Conservation (phyloP, 768 basidiomycete genomes). For the Boletus barrowsii region DNA sequence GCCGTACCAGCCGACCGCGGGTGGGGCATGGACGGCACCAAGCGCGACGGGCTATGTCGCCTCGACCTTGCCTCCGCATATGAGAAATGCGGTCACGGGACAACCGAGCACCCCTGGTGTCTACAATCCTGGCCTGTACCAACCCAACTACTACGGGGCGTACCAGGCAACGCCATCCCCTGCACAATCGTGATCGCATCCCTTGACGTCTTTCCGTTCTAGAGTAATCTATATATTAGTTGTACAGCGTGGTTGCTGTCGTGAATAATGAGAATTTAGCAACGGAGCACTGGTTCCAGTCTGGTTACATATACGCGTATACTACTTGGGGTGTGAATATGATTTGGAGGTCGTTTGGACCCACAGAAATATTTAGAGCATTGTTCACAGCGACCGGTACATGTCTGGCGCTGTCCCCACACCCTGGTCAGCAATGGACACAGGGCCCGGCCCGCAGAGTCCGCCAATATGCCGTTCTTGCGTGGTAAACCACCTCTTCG, state of each 20-base stretch:
- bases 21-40: slow-evolving; percentile 27
- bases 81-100: slow-evolving; percentile 30
- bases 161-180: slow-evolving; percentile 32
- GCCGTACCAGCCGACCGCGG: slow-evolving; percentile 28
- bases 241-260: slow-evolving; percentile 11
- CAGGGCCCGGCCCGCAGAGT: neutral
- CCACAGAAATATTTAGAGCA: neutral
- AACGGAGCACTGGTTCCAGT: neutral
- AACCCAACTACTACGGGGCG: slow-evolving; percentile 32
- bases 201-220: slow-evolving; percentile 3
- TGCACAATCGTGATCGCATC: slow-evolving; percentile 24
- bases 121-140: slow-evolving; percentile 24
- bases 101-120: slow-evolving; percentile 19
- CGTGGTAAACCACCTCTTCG: slow-evolving; percentile 31
- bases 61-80: slow-evolving; percentile 42
- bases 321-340: neutral
- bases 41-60: slow-evolving; percentile 26
- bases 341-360: neutral
- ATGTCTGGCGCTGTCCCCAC: slow-evolving; percentile 20
- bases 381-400: neutral
- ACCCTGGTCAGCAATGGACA: neutral
- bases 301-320: neutral
- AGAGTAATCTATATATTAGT: slow-evolving; percentile 18
- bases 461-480: slow-evolving; percentile 15
- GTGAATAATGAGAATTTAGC: slow-evolving; percentile 17